Evolutionary conservation across 331 rosid genomes (phyloP).

Genomic region (Acacia concinna): DNA sequence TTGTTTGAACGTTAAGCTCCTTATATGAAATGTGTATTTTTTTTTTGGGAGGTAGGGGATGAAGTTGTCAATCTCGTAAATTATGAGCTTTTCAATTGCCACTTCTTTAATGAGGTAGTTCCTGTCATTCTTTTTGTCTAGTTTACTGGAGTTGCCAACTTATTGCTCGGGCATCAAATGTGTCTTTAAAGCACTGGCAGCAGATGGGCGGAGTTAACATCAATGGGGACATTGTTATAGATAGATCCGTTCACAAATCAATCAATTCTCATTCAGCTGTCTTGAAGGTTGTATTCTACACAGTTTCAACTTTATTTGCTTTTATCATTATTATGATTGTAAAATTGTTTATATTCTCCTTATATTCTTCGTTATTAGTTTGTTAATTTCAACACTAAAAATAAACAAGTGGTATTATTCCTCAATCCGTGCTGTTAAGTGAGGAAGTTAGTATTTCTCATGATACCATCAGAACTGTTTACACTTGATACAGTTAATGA

Average conservation of each 20-base stretch:
- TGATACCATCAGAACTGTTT: neutral
- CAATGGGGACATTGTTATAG: constrained; percentile 79
- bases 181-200: constrained; percentile 91
- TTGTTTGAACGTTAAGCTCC: constrained; percentile 7
- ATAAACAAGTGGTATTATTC: neutral
- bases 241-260: constrained; percentile 81
- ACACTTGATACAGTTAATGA: constrained; percentile 5
- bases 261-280: constrained; percentile 90
- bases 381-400: neutral
- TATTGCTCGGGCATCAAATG: constrained; percentile 85
- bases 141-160: constrained; percentile 99
- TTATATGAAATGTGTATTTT: neutral
- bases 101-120: neutral
- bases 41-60: neutral
- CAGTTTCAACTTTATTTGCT: constrained; percentile 15
- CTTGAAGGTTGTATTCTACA: constrained; percentile 57
- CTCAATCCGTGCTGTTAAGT: neutral
- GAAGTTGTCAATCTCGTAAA: constrained; percentile 11
- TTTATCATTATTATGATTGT: constrained; percentile 16
- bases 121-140: constrained; percentile 33
- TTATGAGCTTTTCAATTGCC: constrained; percentile 12
- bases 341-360: constrained; percentile 14
- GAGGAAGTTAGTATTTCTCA: neutral
- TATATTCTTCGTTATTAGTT: constrained; percentile 6
- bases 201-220: constrained; percentile 90